Percentiles rank a stretch among this genome's conserved stretches.
phyloP scores from a whole-genome alignment of 768 basidiomycete species.

The Amanita brunnescens region DNA sequence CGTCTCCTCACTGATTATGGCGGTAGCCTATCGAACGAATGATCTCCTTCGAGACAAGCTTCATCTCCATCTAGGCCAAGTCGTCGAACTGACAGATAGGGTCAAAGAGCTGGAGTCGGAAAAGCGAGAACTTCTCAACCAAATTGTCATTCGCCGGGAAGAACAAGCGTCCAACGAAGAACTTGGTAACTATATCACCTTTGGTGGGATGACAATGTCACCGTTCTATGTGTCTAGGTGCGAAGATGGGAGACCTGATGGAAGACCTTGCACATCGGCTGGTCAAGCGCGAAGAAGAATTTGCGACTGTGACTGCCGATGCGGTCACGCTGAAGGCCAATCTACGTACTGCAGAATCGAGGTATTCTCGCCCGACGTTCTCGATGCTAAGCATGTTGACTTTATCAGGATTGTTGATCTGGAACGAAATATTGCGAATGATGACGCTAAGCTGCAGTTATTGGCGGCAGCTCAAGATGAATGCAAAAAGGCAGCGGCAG shows the following conservation, averaged over 20 bases:
- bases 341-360: constrained; percentile 12
- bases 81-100: constrained; percentile 23
- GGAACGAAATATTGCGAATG: background rate
- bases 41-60: constrained; percentile 33
- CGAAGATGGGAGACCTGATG: constrained; percentile 17
- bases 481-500: background rate
- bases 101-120: constrained; percentile 28
- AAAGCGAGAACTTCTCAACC: constrained; percentile 16
- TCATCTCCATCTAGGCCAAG: constrained; percentile 22
- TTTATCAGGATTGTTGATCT: constrained; percentile 7
- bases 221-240: constrained; percentile 11
- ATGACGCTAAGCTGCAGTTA: background rate
- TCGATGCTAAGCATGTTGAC: constrained; percentile 10
- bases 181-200: constrained; percentile 8
- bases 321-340: constrained; percentile 16
- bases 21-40: constrained; percentile 27
- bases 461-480: background rate
- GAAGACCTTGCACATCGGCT: constrained; percentile 17
- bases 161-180: constrained; percentile 10
- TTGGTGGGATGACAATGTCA: constrained; percentile 9
- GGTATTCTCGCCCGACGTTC: constrained; percentile 8
- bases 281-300: constrained; percentile 20
- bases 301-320: constrained; percentile 16
- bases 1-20: background rate
- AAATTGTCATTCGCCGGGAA: constrained; percentile 11